Evolutionary conservation across 768 basidiomycete genomes (phyloP), one percentile per base, ranked within the genome.

Genomic region (Punctularia strigosozonata): DNA sequence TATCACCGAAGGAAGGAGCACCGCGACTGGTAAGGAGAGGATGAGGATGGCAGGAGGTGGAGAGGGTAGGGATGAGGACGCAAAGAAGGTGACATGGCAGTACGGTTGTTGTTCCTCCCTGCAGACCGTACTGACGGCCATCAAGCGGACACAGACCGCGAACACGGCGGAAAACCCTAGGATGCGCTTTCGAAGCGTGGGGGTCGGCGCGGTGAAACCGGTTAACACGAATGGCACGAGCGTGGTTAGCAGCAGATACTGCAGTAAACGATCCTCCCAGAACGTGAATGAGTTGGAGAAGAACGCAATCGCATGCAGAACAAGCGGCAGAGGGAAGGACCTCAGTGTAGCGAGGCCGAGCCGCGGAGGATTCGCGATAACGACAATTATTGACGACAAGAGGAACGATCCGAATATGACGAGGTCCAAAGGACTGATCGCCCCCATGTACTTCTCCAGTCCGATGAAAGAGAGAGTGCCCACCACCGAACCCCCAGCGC

Each of bases 201-300:
- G 48, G 5, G 74, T 79, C 1, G 86, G 81, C 0, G 85, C 81
- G 0, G 71, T 60, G 39, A 88, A 60, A 0, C 84, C 81, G 35
- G 64, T 65, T 23, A 82, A 51, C 43, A 83, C 60, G 42, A 61
- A 64, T 0, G 79, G 77, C 8, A 75, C 58, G 25, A 89, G 60
- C 23, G 75, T 82, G 25, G 72, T 73, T 31, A 79, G 53, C 43
- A 80, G 62, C 39, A 98, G 69, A 68, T 79, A 92, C 6, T 77
- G 73, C 8, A 83, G 66, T 40, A 87, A 65, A 23, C 73, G 72
- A 55, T 97, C 92, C 69, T 99, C 95, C 90, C 91, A 97, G 56
- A 98, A 74, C n/a, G 86, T 88, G 65, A 88, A 94, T 0, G 91
- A 95, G 63, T 98, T 98, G 19, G 91, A 94, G 13, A 81, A 72